These are phyloP conservation scores for Thielaviopsis euricoi DNA, from an alignment of 2,329 filamentous ascomycete genomes.

Conservation along the genomic window DNA sequence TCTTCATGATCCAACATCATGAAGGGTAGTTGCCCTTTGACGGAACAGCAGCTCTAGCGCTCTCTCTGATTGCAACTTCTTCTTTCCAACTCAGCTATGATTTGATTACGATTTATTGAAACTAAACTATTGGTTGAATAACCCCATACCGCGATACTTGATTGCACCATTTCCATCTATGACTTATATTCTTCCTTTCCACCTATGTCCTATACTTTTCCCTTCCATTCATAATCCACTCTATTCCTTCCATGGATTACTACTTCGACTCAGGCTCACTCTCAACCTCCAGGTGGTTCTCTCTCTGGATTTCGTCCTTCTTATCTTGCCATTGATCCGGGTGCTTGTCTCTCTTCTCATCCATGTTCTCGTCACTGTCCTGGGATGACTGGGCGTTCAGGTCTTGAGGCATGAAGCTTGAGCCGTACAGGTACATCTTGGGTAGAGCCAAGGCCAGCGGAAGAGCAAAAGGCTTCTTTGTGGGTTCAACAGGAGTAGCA, in stretches of 20 bases:
- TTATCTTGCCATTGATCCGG: not conserved
- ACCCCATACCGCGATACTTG: constrained; percentile 1
- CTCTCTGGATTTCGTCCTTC: not conserved
- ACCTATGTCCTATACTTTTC: no score
- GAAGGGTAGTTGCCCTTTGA: not conserved
- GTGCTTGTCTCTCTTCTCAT: not conserved
- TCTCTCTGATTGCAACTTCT: not conserved
- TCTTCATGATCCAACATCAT: constrained; percentile 1
- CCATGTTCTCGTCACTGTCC: not conserved
- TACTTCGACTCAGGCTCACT: not conserved
- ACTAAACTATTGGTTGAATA: not conserved
- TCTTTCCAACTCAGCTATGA: not conserved
- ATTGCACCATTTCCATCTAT: no score
- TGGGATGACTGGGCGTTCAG: constrained; percentile 1
- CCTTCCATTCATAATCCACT: not conserved
- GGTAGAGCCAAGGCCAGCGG: constrained; percentile 8
- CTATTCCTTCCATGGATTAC: no score
- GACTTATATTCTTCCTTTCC: no score
- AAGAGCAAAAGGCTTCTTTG: constrained; percentile 7
- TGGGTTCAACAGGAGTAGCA: not conserved
- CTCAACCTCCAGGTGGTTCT: constrained; percentile 4
- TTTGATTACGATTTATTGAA: not conserved
- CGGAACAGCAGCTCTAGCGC: not conserved
- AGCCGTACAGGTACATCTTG: constrained; percentile 12
- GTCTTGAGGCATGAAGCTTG: constrained; percentile 9